Base-by-base conservation (phyloP, 78 protist species). In the Emiliania huxleyi region DNA sequence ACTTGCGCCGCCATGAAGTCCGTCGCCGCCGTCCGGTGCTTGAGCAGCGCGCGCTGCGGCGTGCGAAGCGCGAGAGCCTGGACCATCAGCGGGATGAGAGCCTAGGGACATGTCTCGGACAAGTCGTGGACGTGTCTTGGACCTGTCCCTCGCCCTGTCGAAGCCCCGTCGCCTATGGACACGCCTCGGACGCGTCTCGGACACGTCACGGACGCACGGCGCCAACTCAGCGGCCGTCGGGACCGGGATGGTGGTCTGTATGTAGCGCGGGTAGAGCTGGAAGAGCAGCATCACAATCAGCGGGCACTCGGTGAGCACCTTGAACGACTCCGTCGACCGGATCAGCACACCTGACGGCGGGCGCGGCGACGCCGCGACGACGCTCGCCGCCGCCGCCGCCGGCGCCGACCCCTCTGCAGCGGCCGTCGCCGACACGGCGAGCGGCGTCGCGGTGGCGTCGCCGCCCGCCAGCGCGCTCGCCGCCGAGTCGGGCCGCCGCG, bases 221-320 rank as follows among this genome's bases (percentile, higher is more conserved):
- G n/a, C n/a, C n/a, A n/a, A n/a, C n/a, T n/a, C n/a, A n/a, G n/a
- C n/a, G n/a, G n/a, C n/a, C n/a, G n/a, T 83, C n/a, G n/a, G n/a
- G n/a, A n/a, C 40, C 15, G 91, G 90, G 40, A 97, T 92, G 52
- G 92, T 95, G 26, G 37, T 25, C 79, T 93, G 62, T 29, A 94
- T 69, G 42, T 55, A 93, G 0, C 29, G 19, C 21, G 84, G 96
- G 90, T 98, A 97, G 49, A 97, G 92, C 93, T 97, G 98, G 69
- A 97, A 96, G 29, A 97, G 96, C 8, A 98, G 89, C 77, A 98
- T 97, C 21, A 98, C 97, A 26, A 98, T 94, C 33, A 97, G 93
- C 33, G 99, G 99, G 90, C 98, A 96, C 93, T 98, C 99, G 23
- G 97, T 97, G 35, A 98, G 79, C n/a, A 98, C 97, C 90, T 98